Conservation (phyloP, 352 stramenopile species). For the Globisporangium alternatum region DNA sequence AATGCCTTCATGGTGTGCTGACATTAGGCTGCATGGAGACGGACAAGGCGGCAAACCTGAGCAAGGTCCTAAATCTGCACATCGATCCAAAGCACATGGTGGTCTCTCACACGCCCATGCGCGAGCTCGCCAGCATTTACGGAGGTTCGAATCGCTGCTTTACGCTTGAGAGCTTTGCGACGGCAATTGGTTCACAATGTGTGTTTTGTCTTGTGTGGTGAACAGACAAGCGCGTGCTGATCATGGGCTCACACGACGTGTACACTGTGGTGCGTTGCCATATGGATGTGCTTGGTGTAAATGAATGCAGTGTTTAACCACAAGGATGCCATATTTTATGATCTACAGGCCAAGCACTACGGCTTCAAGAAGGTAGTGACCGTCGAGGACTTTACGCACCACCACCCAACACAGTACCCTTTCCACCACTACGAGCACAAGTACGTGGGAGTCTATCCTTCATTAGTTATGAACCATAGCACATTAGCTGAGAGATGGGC, state of each 20-base stretch:
- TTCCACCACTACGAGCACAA: constrained; percentile 70
- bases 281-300: not conserved
- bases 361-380: constrained; percentile 84
- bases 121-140: constrained; percentile 61
- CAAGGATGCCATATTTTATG: not conserved
- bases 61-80: constrained; percentile 48
- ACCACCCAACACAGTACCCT: constrained; percentile 77
- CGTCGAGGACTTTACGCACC: constrained; percentile 62
- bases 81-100: constrained; percentile 79
- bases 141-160: constrained; percentile 26
- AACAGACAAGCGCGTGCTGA: constrained; percentile 76
- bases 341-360: constrained; percentile 48
- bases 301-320: not conserved
- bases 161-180: not conserved
- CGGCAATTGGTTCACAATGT: not conserved
- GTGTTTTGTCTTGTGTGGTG: not conserved
- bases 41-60: constrained; percentile 77
- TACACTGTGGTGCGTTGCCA: constrained; percentile 55
- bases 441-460: constrained; percentile 23
- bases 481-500: not conserved
- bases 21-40: constrained; percentile 72
- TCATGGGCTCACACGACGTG: constrained; percentile 84
- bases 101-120: constrained; percentile 89
- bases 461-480: not conserved
- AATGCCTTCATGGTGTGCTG: not conserved